Base-by-base conservation (phyloP, 257 asterid genomes). In the Scutellaria barbata region DNA sequence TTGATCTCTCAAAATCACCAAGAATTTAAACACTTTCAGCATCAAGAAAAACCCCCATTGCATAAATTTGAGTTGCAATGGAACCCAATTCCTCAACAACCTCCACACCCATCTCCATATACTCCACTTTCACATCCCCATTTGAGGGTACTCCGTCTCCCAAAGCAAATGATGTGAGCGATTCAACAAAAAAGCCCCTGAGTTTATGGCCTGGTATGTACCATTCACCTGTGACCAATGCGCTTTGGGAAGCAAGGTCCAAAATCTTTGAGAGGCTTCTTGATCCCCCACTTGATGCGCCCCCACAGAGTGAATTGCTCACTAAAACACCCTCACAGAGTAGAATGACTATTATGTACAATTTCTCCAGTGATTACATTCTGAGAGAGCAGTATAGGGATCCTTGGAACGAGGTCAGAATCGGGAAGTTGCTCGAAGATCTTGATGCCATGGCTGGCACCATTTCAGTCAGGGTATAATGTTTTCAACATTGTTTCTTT, bases 131-230 rank as follows among this genome's bases (percentile, higher is more conserved):
- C 9, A 70, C 85, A 14, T 86, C 89, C 39, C 95, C 95, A n/a
- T 80, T 89, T 62, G 90, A 82, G 9, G 55, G 35, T 43, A n/a
- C n/a, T n/a, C n/a, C n/a, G n/a, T 81, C 87, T 0, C 81, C 85
- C 18, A 62, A 62, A 39, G 79, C 42, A 14, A 69, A 22, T 50
- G 85, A 60, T 45, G 52, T 81, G 0, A 46, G 20, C 47, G 72
- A 84, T 33, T 77, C 89, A 18, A 60, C 82, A 1, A 89, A 78
- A 79, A 89, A 91, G 72, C 96, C 96, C 48, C 81, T 93, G 13
- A 86, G 90, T 74, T 72, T 94, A 63, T 94, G 99, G 99, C 99
- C 99, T 1, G 99, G 97, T 14, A 91, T 91, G 97, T 94, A 94
- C 81, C 96, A 89, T 71, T 94, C 99, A 8, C 99, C 99, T 0